Base-by-base conservation (phyloP, 352 stramenopile species). In the Phytophthora kernoviae region DNA sequence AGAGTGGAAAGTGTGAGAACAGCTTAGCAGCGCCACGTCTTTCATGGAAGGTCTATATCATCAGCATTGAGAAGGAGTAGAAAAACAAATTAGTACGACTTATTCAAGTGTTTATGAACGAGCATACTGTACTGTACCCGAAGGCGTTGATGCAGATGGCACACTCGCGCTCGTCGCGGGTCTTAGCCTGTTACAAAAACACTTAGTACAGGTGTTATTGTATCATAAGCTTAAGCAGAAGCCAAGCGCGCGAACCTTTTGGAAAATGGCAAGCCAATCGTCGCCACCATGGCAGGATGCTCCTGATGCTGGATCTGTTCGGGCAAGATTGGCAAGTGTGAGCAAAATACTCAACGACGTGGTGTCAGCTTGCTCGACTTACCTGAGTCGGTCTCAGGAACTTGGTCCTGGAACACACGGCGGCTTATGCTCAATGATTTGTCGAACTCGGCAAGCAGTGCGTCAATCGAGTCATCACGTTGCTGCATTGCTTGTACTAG, bases 131-230 rank as follows among this genome's bases (percentile, higher is more conserved):
- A 49, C 56, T 18, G 24, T 60, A 93, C 83, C 69, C 68, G 62
- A 93, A 87, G 1, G 67, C 30, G 50, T 88, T 89, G 62, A 94
- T 84, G 60, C 87, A 96, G 52, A 96, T 96, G 15, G 87, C 77
- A 24, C 87, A 96, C 48, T 96, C 87, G 10, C 39, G 55, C 43
- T 91, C 84, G 20, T 74, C 70, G 5, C 81, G 73, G 4, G 44
- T 56, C 10, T 58, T 57, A 1, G 81, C 79, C 81, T 90, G 22
- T 6, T 9, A 30, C 5, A 0, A 54, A 22, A 7, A 11, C n/a
- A 11, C 7, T 37, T 21, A 27, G 14, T 48, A 10, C 3, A 7
- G 24, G 6, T 6, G 3, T 44, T 24, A 10, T 22, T 24, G n/a
- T 9, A 44, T 12, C 14, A 6, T 27, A 21, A n/a, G n/a, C n/a